These are phyloP conservation scores for Lipomyces yamadae DNA, from an alignment of 805 yeast species.

Conservation along the genomic window DNA sequence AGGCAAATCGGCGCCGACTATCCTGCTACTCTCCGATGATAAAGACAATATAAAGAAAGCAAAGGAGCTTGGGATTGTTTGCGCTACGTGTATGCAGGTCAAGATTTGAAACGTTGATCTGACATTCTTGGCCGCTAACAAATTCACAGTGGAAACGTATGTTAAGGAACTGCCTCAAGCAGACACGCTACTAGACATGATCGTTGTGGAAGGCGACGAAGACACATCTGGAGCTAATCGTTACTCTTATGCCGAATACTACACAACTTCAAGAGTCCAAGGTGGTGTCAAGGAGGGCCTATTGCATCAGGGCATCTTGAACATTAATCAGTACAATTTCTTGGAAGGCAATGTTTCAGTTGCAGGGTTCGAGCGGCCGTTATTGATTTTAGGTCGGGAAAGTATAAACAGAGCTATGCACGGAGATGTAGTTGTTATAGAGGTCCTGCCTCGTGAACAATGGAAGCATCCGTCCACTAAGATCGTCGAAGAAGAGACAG, in stretches of 20 bases:
- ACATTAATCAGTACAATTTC: slow-evolving; percentile 82
- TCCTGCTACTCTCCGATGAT: slow-evolving; percentile 72
- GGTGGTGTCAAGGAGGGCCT: slow-evolving; percentile 91
- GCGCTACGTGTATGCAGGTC: slow-evolving; percentile 13
- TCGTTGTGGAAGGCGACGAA: slow-evolving; percentile 56
- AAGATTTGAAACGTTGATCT: slow-evolving; percentile 46
- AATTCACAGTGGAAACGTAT: slow-evolving; percentile 65
- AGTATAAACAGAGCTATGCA: slow-evolving; percentile 88
- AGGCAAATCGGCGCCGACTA: slow-evolving; percentile 39
- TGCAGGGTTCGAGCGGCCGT: slow-evolving; percentile 75
- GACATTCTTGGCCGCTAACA: slow-evolving; percentile 45
- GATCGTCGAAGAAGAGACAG: slow-evolving; percentile 73
- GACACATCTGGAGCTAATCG: slow-evolving; percentile 49
- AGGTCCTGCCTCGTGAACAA: slow-evolving; percentile 77
- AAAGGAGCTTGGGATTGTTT: slow-evolving; percentile 45
- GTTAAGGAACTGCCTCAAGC: slow-evolving; percentile 70
- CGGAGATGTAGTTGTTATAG: slow-evolving; percentile 90
- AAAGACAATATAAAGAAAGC: slow-evolving; percentile 66
- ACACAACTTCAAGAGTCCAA: slow-evolving; percentile 77
- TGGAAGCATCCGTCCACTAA: slow-evolving; percentile 88
- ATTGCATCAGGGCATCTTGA: slow-evolving; percentile 80
- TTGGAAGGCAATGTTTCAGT: slow-evolving; percentile 74
- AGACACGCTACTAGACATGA: slow-evolving; percentile 74
- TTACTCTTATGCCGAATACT: slow-evolving; percentile 74
- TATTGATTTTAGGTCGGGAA: slow-evolving; percentile 80